Conservation (phyloP, 768 basidiomycete genomes). For the Suillus decipiens region DNA sequence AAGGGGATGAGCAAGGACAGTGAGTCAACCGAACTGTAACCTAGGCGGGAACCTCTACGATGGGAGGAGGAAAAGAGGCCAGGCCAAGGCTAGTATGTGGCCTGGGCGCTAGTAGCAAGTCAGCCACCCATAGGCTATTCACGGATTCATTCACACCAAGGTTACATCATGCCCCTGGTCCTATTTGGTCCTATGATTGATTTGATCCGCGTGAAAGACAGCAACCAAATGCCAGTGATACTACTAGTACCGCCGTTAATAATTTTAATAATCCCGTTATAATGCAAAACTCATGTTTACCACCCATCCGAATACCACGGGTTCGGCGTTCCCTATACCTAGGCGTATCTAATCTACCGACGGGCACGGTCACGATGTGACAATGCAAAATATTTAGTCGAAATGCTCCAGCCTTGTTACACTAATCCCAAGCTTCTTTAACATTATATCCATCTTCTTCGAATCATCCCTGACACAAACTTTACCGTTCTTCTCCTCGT, state of each 20-base stretch:
- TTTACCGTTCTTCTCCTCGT: conserved; percentile 28
- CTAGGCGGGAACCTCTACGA: not conserved
- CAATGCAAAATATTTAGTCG: no score
- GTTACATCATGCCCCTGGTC: conserved; percentile 5
- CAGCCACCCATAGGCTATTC: conserved; percentile 32
- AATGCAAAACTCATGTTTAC: not conserved
- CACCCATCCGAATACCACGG: not conserved
- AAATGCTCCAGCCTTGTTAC: conserved; percentile 55
- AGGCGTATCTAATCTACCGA: conserved; percentile 3
- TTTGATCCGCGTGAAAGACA: conserved; percentile 5
- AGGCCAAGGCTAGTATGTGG: conserved; percentile 7
- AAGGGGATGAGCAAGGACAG: conserved; percentile 2
- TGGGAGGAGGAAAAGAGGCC: not conserved
- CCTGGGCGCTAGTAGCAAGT: conserved; percentile 16
- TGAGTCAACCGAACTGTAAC: conserved; percentile 4
- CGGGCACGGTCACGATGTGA: conserved; percentile 2
- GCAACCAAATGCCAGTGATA: not conserved
- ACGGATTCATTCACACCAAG: conserved; percentile 14
- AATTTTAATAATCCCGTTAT: no score
- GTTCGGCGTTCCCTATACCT: not conserved
- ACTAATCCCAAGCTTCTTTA: conserved; percentile 44
- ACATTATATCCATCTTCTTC: conserved; percentile 44
- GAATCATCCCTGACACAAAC: conserved; percentile 34
- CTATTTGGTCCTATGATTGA: conserved; percentile 7
- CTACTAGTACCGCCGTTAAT: conserved; percentile 1